Percentiles rank a stretch among this genome's conserved stretches.
Conservation (phyloP, 179 eudicot species). For the Heliamphora pulchella region DNA sequence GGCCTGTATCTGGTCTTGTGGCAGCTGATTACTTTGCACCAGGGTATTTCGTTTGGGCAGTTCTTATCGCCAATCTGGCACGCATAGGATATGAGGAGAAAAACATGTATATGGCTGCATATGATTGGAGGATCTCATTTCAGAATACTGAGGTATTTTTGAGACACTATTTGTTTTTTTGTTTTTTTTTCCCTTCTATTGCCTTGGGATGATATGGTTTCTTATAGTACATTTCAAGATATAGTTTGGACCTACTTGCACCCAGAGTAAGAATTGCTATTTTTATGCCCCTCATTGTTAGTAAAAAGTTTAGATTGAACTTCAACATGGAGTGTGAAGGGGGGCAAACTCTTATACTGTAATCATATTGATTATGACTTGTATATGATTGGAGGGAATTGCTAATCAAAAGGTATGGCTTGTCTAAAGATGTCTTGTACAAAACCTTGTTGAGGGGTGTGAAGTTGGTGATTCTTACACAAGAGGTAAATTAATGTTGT, state of each 20-base stretch:
- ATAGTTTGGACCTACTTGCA: background rate
- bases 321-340: background rate
- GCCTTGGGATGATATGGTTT: background rate
- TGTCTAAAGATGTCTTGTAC: background rate
- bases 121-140: constrained; percentile 93
- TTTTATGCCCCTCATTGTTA: background rate
- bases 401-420: background rate
- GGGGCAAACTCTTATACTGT: background rate
- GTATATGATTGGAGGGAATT: background rate
- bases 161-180: background rate
- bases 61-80: constrained; percentile 90
- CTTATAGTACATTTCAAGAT: background rate
- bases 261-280: constrained; percentile 5
- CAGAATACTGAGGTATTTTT: constrained; percentile 81
- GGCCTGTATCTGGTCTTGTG: constrained; percentile 91
- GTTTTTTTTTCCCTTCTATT: background rate
- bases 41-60: constrained; percentile 98
- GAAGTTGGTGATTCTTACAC: background rate
- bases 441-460: constrained; percentile 10
- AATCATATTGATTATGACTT: background rate
- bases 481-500: background rate
- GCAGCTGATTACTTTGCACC: constrained; percentile 98
- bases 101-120: constrained; percentile 96
- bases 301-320: background rate
- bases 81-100: constrained; percentile 95